Conservation (phyloP, 163 green algal genomes). For the Chlorella variabilis region DNA sequence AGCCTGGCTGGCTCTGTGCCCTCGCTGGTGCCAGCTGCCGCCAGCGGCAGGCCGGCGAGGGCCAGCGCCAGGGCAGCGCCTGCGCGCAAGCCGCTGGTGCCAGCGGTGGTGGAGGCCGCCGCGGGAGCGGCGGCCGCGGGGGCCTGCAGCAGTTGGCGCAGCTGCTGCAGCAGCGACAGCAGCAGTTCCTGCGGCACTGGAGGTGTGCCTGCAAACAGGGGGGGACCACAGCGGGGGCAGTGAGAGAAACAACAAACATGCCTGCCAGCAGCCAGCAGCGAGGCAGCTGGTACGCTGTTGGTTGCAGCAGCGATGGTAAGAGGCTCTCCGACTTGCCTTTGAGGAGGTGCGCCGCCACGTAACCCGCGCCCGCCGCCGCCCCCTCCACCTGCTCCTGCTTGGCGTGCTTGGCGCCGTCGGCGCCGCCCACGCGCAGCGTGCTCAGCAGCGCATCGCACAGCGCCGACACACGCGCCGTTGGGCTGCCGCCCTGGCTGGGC, state of each 20-base stretch:
- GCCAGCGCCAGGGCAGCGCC: constrained; percentile 66
- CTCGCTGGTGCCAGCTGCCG: not conserved
- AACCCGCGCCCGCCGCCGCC: constrained; percentile 57
- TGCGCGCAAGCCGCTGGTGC: constrained; percentile 48
- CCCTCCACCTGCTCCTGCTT: constrained; percentile 74
- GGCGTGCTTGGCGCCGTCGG: constrained; percentile 2
- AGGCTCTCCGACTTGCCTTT: not conserved
- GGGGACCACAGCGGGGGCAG: too few species aligned
- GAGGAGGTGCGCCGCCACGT: constrained; percentile 43
- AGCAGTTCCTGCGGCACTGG: not conserved
- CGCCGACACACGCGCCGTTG: constrained; percentile 10
- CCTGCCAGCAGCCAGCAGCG: too few species aligned
- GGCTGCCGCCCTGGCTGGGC: constrained; percentile 22
- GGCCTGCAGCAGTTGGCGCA: constrained; percentile 4
- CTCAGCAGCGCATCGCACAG: constrained; percentile 27
- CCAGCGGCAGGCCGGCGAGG: constrained; percentile 53
- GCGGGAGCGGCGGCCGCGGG: constrained; percentile 6
- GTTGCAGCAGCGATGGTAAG: not conserved
- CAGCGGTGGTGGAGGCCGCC: not conserved
- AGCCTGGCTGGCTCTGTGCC: not conserved
- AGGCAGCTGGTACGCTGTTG: too few species aligned
- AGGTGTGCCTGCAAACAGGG: constrained; percentile 18
- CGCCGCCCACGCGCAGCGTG: constrained; percentile 17
- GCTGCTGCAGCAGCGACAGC: constrained; percentile 17
- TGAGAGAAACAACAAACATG: too few species aligned